Evolutionary conservation across 306 rosid genomes (phyloP).

Genomic region (Styphnolobium japonicum): DNA sequence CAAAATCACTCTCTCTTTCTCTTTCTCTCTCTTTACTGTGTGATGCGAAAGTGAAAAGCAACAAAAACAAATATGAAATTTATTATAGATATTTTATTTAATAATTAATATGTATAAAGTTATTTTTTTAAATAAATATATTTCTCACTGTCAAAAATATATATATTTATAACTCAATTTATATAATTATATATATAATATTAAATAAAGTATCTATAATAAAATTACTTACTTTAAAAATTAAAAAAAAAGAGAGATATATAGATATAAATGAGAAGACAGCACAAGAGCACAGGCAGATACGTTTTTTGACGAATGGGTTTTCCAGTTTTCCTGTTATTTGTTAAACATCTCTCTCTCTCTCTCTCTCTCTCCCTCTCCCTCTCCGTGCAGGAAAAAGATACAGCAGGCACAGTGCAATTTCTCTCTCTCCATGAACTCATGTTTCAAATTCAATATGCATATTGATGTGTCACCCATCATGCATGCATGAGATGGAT

Average conservation of each 20-base stretch:
- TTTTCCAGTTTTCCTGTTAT: not conserved
- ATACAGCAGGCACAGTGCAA: conserved; percentile 22
- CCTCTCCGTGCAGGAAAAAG: not conserved
- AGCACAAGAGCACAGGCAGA: conserved; percentile 6
- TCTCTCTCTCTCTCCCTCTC: not conserved
- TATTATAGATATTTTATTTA: no score
- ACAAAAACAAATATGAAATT: no score
- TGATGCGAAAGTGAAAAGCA: conserved; percentile 47
- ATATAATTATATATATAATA: no score
- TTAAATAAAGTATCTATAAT: no score
- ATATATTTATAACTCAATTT: no score
- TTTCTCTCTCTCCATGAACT: conserved; percentile 1
- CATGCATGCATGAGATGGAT: not conserved
- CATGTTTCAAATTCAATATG: not conserved
- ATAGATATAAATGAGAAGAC: conserved; percentile 31
- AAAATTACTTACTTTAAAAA: no score
- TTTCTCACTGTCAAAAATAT: no score
- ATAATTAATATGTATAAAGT: no score
- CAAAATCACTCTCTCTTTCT: not conserved
- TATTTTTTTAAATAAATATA: no score
- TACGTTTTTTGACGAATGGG: conserved; percentile 34
- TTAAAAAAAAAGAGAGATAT: not conserved
- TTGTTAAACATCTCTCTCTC: not conserved
- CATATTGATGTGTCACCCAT: not conserved
- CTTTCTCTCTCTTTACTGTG: no score